Conservation (phyloP, 2,329 filamentous ascomycete species). For the Talaromyces sp. region DNA sequence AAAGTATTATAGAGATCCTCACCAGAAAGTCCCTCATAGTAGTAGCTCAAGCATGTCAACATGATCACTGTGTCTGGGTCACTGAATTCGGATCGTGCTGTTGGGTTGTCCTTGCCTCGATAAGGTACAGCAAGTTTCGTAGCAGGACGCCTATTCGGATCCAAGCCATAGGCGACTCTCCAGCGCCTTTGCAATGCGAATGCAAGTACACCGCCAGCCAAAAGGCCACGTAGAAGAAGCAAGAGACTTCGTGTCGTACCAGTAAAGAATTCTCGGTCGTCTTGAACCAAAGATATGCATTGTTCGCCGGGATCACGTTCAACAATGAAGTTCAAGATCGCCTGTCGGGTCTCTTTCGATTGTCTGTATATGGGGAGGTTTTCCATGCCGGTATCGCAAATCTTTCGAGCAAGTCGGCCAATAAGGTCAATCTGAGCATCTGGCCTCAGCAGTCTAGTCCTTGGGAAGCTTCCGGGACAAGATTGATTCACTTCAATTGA, state of each 20-base stretch:
- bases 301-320: not conserved
- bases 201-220: constrained; percentile 51
- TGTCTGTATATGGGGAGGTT: not conserved
- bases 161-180: constrained; percentile 60
- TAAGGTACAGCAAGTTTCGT: constrained; percentile 55
- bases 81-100: constrained; percentile 55
- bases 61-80: constrained; percentile 56
- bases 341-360: not conserved
- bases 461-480: not conserved
- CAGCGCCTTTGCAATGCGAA: constrained; percentile 59
- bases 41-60: constrained; percentile 54
- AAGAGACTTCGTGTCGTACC: constrained; percentile 21
- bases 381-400: not conserved
- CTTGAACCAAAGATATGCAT: not conserved
- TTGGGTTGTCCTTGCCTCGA: constrained; percentile 55
- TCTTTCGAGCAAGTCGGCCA: not conserved
- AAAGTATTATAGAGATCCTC: constrained; percentile 49
- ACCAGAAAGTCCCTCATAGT: constrained; percentile 51
- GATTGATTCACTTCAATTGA: not conserved
- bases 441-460: not conserved
- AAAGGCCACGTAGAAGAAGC: constrained; percentile 42
- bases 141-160: constrained; percentile 43
- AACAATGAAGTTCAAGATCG: not conserved
- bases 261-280: constrained; percentile 34
- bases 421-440: not conserved